Evolutionary conservation across 257 asterid genomes (phyloP), one percentile per base, ranked within the genome.

Genomic region (Apocynum venetum): DNA sequence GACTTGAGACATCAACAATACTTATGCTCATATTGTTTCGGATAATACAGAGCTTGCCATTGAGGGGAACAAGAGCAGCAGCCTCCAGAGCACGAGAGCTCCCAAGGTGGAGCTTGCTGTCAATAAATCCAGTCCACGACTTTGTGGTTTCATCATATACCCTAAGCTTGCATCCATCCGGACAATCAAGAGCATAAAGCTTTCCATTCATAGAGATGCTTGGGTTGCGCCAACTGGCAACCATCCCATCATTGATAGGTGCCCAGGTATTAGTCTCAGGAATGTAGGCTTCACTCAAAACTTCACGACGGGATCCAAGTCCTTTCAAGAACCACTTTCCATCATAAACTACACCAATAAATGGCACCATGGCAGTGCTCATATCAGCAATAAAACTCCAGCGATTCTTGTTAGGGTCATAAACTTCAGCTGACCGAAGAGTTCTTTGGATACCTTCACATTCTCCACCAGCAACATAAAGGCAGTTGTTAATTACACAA

Each of bases 331-430:
- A 86, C 89, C 89, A 86, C 83, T 80, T 84, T 31, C 84, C 89
- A 7, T 84, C 83, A 51, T 86, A 86, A 73, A 86, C 84, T 25
- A 86, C 88, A 36, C 85, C 88, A 1, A 86, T 86, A 57, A 86
- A 86, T 72, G 89, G 89, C n/a, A 86, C 89, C 89, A 86, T 86
- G 11, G 88, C 89, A 4, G 86, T 86, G 80, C 83, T 84, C 89
- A 86, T 86, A 19, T 86, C 89, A 53, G 88, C 71, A 75, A 86
- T 65, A 72, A 78, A 86, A 84, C 83, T 84, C 89, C 89, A 86
- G 1, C 89, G 83, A 63, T 84, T 82, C 76, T 76, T 84, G 72
- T 86, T 86, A 12, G 88, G 89, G 74, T 86, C 89, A 69, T 84
- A 86, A 51, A 86, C 83, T 78, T 86, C 89, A 46, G 88, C 89